phyloP scores from a whole-genome alignment of 345 rosid genomes.

The Xanthoceras sorbifolium region DNA sequence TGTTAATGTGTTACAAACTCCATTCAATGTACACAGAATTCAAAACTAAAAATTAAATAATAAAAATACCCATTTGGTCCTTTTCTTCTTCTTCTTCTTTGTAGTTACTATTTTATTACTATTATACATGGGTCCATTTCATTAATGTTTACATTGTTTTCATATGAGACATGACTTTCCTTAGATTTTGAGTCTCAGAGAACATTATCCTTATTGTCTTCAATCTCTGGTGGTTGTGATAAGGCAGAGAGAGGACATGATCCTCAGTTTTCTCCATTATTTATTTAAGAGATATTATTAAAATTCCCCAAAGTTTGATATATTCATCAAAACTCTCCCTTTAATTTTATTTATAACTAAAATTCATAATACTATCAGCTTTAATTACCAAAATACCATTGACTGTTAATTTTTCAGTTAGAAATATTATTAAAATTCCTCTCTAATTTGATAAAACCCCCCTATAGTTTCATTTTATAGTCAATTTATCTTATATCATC shows the following conservation, averaged over 20 bases:
- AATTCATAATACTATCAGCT: too few species aligned
- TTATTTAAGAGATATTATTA: background rate
- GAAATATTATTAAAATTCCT: too few species aligned
- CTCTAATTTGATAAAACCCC: too few species aligned
- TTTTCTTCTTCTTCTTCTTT: background rate
- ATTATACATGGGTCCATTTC: slow-evolving; percentile 12
- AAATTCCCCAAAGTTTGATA: too few species aligned
- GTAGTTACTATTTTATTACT: background rate
- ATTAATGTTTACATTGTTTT: slow-evolving; percentile 24
- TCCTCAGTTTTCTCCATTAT: slow-evolving; percentile 3
- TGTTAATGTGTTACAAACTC: background rate
- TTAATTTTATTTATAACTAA: too few species aligned
- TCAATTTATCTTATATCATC: too few species aligned
- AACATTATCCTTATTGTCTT: slow-evolving; percentile 23
- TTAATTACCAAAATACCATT: too few species aligned
- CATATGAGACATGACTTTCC: slow-evolving; percentile 9
- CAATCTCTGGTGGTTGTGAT: slow-evolving; percentile 30
- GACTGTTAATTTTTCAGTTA: too few species aligned
- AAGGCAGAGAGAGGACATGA: background rate
- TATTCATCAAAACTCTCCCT: too few species aligned
- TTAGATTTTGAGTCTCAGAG: slow-evolving; percentile 4
- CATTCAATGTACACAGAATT: background rate
- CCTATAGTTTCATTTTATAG: too few species aligned
- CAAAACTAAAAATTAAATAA: background rate
- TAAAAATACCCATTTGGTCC: background rate